Evolutionary conservation across 2,329 filamentous ascomycete species (phyloP).

Genomic region (Rutstroemia sp.): DNA sequence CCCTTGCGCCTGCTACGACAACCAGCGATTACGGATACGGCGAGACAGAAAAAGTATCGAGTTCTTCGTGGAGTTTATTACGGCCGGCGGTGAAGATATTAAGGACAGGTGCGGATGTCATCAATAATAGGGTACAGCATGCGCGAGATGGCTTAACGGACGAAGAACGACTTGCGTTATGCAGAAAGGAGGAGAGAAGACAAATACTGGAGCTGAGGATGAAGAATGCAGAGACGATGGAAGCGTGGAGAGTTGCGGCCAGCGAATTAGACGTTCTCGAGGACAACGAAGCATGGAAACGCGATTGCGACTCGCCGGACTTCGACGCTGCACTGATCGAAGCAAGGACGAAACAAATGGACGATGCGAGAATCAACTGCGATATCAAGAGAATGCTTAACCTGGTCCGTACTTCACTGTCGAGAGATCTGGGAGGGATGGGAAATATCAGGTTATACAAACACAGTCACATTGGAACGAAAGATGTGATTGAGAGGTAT

Average conservation of each 20-base stretch:
- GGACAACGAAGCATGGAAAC: conserved; percentile 76
- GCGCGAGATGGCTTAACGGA: conserved; percentile 26
- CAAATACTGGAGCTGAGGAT: conserved; percentile 57
- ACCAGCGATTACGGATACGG: not conserved
- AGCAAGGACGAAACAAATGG: conserved; percentile 62
- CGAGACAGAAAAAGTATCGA: not conserved
- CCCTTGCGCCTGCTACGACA: not conserved
- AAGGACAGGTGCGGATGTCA: conserved; percentile 18
- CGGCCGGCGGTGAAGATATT: conserved; percentile 22
- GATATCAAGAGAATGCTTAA: conserved; percentile 74
- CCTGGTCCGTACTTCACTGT: conserved; percentile 71
- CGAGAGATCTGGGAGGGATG: conserved; percentile 79
- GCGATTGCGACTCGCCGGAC: conserved; percentile 41
- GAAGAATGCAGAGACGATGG: conserved; percentile 58
- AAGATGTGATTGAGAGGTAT: conserved; percentile 78
- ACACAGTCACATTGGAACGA: conserved; percentile 80
- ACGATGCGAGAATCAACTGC: conserved; percentile 62
- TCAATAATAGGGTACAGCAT: conserved; percentile 23
- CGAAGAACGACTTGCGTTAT: conserved; percentile 41
- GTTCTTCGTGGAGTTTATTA: conserved; percentile 17
- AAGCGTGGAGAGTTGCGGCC: conserved; percentile 71
- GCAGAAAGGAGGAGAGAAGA: conserved; percentile 48
- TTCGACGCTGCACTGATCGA: conserved; percentile 63
- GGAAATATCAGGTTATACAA: conserved; percentile 75
- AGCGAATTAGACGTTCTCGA: conserved; percentile 72